Evolutionary conservation across 1,284 basidiomycete genomes (phyloP).

Genomic region (Cystobasidiaceae sp.): DNA sequence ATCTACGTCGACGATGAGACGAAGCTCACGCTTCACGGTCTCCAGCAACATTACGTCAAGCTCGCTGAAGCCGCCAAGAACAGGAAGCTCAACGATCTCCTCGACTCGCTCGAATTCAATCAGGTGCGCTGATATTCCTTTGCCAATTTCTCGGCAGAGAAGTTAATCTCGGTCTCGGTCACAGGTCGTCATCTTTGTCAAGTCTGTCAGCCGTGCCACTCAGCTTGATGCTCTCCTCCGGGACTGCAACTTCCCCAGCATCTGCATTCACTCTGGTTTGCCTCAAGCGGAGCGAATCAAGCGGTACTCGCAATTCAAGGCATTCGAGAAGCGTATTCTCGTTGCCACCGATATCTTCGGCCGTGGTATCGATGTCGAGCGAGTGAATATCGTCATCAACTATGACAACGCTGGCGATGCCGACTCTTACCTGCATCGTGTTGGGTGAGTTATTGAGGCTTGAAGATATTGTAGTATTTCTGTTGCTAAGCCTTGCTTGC

Average conservation of each 20-base stretch:
- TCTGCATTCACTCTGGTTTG: slow-evolving; percentile 92
- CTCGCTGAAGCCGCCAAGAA: slow-evolving; percentile 94
- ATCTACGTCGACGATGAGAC: slow-evolving; percentile 99
- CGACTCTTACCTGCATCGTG: slow-evolving; percentile 96
- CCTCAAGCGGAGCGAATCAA: slow-evolving; percentile 93
- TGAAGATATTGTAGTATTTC: neutral
- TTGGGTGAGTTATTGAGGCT: slow-evolving; percentile 72
- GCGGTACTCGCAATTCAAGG: slow-evolving; percentile 98
- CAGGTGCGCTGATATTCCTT: slow-evolving; percentile 59
- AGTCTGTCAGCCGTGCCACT: slow-evolving; percentile 92
- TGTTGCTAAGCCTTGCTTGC: too few relatives aligned
- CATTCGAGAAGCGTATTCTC: slow-evolving; percentile 97
- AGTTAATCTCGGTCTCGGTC: neutral
- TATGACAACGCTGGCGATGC: slow-evolving; percentile 89
- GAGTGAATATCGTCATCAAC: slow-evolving; percentile 65
- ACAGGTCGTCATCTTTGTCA: slow-evolving; percentile 98
- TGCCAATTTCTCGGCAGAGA: too few relatives aligned
- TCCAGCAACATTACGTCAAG: slow-evolving; percentile 98
- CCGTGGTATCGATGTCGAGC: slow-evolving; percentile 94
- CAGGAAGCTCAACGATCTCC: slow-evolving; percentile 91
- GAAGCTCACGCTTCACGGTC: slow-evolving; percentile 94
- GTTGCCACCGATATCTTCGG: slow-evolving; percentile 91
- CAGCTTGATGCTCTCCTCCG: slow-evolving; percentile 93
- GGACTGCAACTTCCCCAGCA: slow-evolving; percentile 97
- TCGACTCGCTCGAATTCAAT: slow-evolving; percentile 97